These are phyloP conservation scores for Cinchona pubescens DNA, from an alignment of 257 asterid genomes.

Conservation along the genomic window DNA sequence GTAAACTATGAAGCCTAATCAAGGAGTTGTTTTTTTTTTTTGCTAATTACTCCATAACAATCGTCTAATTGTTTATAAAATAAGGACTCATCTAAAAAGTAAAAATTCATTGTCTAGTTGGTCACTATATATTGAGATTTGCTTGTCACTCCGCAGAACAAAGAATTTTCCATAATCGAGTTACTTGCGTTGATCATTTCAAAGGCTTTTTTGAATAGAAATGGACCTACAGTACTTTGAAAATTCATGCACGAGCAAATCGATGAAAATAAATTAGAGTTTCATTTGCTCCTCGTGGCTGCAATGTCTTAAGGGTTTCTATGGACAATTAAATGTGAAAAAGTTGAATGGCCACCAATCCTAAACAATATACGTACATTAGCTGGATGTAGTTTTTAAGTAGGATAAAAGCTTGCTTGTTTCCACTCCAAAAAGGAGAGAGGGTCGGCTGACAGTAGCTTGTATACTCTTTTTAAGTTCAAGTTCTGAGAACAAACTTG, in stretches of 20 bases:
- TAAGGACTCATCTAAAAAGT: no score
- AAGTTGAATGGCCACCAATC: not conserved
- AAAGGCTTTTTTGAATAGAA: not conserved
- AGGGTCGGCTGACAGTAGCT: no score
- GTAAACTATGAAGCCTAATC: not conserved
- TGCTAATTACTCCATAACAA: no score
- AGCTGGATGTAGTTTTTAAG: not conserved
- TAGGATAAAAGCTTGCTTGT: not conserved
- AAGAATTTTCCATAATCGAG: no score
- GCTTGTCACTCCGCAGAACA: no score
- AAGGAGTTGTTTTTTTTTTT: no score
- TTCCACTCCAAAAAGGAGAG: not conserved
- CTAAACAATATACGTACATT: not conserved
- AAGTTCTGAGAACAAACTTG: not conserved
- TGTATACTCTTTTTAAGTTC: not conserved
- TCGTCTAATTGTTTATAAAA: no score
- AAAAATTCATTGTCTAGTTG: no score
- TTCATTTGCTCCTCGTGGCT: not conserved
- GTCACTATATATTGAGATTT: no score
- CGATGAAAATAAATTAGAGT: not conserved
- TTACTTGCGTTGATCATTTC: not conserved
- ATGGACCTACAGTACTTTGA: not conserved
- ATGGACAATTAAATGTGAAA: not conserved
- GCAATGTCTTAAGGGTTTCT: not conserved
- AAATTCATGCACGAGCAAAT: constrained; percentile 3